A percentile compares a stretch with the other conserved stretches of the same genome.
These are phyloP conservation scores for Sutorius australiensis DNA, from an alignment of 768 basidiomycete genomes.

Conservation along the genomic window DNA sequence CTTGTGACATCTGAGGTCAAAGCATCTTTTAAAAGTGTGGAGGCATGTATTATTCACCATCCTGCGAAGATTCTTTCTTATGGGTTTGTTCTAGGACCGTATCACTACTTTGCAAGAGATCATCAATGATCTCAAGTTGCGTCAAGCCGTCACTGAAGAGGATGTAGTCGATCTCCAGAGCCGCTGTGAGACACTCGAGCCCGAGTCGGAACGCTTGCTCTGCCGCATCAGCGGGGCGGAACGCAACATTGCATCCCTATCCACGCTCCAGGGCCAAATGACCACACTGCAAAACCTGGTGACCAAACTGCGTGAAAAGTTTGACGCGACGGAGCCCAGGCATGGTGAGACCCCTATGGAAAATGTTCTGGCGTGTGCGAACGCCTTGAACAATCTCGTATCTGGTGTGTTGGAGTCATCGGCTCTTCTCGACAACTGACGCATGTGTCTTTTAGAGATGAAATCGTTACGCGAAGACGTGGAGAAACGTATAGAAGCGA, in stretches of 20 bases:
- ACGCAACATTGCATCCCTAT: conserved; percentile 31
- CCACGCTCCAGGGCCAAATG: conserved; percentile 26
- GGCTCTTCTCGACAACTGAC: neutral
- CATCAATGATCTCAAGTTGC: conserved; percentile 19
- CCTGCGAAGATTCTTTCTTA: neutral
- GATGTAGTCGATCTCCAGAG: conserved; percentile 33
- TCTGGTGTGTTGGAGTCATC: conserved; percentile 34
- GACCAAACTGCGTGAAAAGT: conserved; percentile 16
- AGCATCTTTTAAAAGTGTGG: conserved; percentile 18
- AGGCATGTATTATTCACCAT: conserved; percentile 10
- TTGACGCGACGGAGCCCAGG: conserved; percentile 16
- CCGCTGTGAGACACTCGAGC: conserved; percentile 38
- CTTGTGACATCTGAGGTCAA: conserved; percentile 22
- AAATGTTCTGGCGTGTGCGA: conserved; percentile 31
- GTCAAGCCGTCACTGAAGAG: conserved; percentile 25
- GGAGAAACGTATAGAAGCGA: conserved; percentile 43
- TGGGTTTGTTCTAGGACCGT: conserved; percentile 18
- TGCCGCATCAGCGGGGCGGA: conserved; percentile 26
- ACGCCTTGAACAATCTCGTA: conserved; percentile 37
- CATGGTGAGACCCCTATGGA: conserved; percentile 9
- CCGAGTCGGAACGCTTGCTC: conserved; percentile 30
- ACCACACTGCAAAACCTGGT: conserved; percentile 16
- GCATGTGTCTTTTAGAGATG: conserved; percentile 37
- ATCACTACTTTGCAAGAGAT: conserved; percentile 20
- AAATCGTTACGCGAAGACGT: conserved; percentile 39